Base-by-base conservation (phyloP, 495 filamentous ascomycete species). In the Hamigera avellanea region DNA sequence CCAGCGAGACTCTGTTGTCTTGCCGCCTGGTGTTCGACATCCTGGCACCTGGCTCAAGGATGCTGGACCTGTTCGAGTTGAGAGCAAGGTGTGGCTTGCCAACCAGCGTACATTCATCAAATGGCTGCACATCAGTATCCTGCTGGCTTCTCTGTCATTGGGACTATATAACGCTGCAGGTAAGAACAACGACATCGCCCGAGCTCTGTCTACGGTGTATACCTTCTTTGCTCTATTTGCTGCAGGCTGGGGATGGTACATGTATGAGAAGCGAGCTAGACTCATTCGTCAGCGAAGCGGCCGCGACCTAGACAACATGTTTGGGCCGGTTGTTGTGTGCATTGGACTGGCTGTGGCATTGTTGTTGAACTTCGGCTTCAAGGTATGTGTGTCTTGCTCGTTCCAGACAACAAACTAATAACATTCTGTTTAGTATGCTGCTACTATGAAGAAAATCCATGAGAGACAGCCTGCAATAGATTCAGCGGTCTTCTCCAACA, bases 31-130 rank as follows among this genome's bases (percentile, higher is more conserved):
- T 14, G 83, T 98, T n/a, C 71, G 63, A 21, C 75, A 89, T 39
- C 91, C 91, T 8, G 75, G 71, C 1, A 67, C 70, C 31, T 86
- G 88, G 74, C 80, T 98, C 63, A 98, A 96, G 65, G 89, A 98
- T 57, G 68, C 81, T 0, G 88, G 89, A 0, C 85, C 86, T 1
- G 69, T 96, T 23, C 75, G 83, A 35, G 86, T 98, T 26, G 91
- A 98, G 59, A 83, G 84, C 27, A 98, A 98, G 59, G 89, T 98
- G 5, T 98, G 91, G 88, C 81, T 98, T 23, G 91, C 91, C 33
- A 98, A 98, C 54, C 85, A 98, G 62, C 76, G 91, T 31, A 98
- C 91, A 0, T 98, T 94, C 49, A 76, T 98, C 55, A 95, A 94
- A 54, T 98, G 91, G 91, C 81, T 95, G 57, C 87, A 96, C 52